Base-by-base conservation (phyloP, 176 grass and related monocot genomes). In the Luzula sylvatica region DNA sequence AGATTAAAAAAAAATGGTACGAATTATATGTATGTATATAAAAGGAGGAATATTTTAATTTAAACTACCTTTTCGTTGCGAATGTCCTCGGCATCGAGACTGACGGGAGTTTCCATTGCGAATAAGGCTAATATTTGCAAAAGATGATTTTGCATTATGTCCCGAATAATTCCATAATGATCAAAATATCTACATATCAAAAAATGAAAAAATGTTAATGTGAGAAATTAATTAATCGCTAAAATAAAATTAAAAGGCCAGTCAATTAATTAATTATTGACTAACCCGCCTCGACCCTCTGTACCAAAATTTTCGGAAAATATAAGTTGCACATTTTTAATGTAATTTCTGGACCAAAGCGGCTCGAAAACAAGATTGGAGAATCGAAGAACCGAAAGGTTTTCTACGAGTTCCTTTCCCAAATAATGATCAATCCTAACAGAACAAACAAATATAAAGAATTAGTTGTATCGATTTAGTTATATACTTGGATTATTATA, bases 101-200 rank as follows among this genome's bases (percentile, higher is more conserved):
- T 95, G 27, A 95, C 89, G 15, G 83, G 89, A 20, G 89, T 95
- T 46, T 95, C 89, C 89, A 95, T 95, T 13, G 89, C 89, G 49
- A 95, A 95, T 40, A 95, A 76, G 4, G 89, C 89, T 48, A 88
- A 63, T 50, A 95, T 95, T 72, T 95, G 89, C 44, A 95, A 42
- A 63, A 95, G 64, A 68, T 95, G 89, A 67, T 95, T 95, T 68
- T 95, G 89, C 83, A 95, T 95, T 69, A 95, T 95, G 70, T 95
- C 89, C 14, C 89, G 66, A 59, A 95, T 88, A 78, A 95, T 88
- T 25, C 89, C 89, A 51, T 88, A 95, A 63, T 65, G 79, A 61
- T 95, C 80, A 50, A 95, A 95, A 62, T 95, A 95, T 25, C 89
- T 95, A 77, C 66, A 66, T 22, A 25, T 17, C 8, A 44, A 41